phyloP scores from a whole-genome alignment of 495 filamentous ascomycete genomes.

The Aspergillus ellipticus region DNA sequence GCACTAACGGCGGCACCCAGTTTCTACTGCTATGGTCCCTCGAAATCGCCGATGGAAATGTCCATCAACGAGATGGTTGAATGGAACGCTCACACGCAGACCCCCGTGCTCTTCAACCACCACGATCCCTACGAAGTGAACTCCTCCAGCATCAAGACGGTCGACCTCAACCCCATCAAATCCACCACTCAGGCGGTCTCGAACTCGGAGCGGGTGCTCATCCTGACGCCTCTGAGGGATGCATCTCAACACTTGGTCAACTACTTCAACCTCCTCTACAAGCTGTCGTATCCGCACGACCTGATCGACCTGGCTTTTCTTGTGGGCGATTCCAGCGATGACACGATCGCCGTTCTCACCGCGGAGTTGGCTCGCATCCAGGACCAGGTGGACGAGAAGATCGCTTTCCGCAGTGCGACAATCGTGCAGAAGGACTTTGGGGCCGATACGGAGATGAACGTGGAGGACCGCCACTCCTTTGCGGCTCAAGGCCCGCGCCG shows the following conservation, averaged over 20 bases:
- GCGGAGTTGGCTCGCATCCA: conserved; percentile 86
- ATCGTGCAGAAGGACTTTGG: conserved; percentile 92
- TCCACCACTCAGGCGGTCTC: conserved; percentile 72
- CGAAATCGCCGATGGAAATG: conserved; percentile 93
- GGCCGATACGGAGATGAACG: conserved; percentile 59
- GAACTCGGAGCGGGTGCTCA: conserved; percentile 87
- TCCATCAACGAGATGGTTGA: conserved; percentile 79
- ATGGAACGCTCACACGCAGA: conserved; percentile 85
- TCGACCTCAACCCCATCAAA: conserved; percentile 82
- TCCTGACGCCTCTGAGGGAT: conserved; percentile 92
- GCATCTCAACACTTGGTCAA: conserved; percentile 74
- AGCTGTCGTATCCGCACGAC: conserved; percentile 90
- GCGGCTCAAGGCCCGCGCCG: conserved; percentile 84
- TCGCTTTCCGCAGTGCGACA: conserved; percentile 75
- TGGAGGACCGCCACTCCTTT: conserved; percentile 81
- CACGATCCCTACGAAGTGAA: conserved; percentile 85
- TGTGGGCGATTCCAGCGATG: conserved; percentile 85
- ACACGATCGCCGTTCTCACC: conserved; percentile 76
- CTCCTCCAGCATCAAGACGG: conserved; percentile 65
- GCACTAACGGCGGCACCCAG: conserved; percentile 41
- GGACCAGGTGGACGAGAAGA: conserved; percentile 64
- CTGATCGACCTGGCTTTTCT: conserved; percentile 95
- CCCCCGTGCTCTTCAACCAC: conserved; percentile 93
- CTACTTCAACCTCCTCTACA: conserved; percentile 89
- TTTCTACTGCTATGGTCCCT: conserved; percentile 95